Base-by-base conservation (phyloP, 495 filamentous ascomycete genomes). In the Xylaria acuta region DNA sequence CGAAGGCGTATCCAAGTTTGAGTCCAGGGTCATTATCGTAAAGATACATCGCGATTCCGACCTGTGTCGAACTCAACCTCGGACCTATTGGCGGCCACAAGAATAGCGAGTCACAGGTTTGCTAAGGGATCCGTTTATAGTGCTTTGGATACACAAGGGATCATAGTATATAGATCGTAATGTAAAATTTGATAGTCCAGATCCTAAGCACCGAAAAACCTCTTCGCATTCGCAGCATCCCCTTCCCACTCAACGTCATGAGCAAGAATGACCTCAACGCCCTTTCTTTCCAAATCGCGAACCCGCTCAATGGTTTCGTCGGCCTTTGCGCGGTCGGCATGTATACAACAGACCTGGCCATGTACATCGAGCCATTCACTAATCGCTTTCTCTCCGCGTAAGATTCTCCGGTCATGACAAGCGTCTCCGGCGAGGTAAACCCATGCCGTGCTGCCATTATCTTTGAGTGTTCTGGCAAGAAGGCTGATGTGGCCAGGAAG, bases 381-480 rank as follows among this genome's bases (percentile, higher is more conserved):
- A 74, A 84, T 84, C 3, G 78, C 74, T 30, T 77, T 78, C 72
- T 83, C 80, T 18, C 73, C 75, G 16, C 73, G 75, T 49, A 87
- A 49, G 20, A 86, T 77, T 9, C 84, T 75, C 7, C 75, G 65
- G 71, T 87, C 81, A 69, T 86, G 85, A 62, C 81, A 84, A 2
- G 82, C 74, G 72, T 86, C 85, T 9, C 83, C 84, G 4, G 77
- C 84, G 0, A 87, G 77, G 53, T 85, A 86, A 8, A 85, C 72
- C 65, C 75, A 80, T 20, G 67, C 27, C 0, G 58, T 43, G 0
- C 53, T 67, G 0, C 72, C 63, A 8, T 75, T 70, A 1, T 63
- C 60, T 16, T 41, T 27, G 9, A 30, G 12, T 30, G 38, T 63
- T 16, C 60, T 22, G 20, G 73, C 78, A 14, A 87, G 80, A 7